Evolutionary conservation across 1,139 yeast species (phyloP).

Genomic region (Hyphopichia pseudoburtonii): DNA sequence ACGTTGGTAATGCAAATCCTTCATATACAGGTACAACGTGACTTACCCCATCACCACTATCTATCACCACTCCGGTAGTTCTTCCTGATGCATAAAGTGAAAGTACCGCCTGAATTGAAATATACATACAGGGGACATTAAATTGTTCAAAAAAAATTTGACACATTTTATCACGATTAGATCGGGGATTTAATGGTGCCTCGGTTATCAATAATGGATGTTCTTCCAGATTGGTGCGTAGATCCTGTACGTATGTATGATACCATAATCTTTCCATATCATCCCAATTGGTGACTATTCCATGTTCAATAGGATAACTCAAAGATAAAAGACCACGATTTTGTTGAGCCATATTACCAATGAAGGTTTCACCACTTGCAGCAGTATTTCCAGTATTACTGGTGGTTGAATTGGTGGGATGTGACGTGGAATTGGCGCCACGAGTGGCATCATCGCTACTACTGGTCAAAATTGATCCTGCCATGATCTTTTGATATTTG

Average conservation of each 20-base stretch:
- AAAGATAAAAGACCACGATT: constrained; percentile 72
- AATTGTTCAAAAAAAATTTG: constrained; percentile 82
- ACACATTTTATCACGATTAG: constrained; percentile 70
- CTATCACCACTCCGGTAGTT: constrained; percentile 88
- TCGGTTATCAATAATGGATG: constrained; percentile 78
- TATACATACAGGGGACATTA: constrained; percentile 82
- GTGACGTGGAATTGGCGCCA: no score
- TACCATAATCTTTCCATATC: constrained; percentile 82
- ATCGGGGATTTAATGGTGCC: constrained; percentile 79
- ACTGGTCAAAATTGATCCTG: constrained; percentile 61
- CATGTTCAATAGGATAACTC: constrained; percentile 75
- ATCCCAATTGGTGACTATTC: constrained; percentile 81
- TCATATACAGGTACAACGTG: constrained; percentile 88
- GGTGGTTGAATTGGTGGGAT: no score
- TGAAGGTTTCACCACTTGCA: constrained; percentile 47
- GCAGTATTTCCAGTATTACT: constrained; percentile 13
- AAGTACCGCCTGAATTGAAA: constrained; percentile 80
- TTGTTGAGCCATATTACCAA: constrained; percentile 75
- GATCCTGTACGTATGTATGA: constrained; percentile 57
- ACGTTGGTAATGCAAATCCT: constrained; percentile 76
- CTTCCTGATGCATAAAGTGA: constrained; percentile 86
- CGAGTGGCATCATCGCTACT: no score
- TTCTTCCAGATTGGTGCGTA: constrained; percentile 51
- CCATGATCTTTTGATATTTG: constrained; percentile 82
- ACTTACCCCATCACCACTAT: constrained; percentile 90